Conservation (phyloP, 1,284 basidiomycete species). For the Anthracocystis setariae region DNA sequence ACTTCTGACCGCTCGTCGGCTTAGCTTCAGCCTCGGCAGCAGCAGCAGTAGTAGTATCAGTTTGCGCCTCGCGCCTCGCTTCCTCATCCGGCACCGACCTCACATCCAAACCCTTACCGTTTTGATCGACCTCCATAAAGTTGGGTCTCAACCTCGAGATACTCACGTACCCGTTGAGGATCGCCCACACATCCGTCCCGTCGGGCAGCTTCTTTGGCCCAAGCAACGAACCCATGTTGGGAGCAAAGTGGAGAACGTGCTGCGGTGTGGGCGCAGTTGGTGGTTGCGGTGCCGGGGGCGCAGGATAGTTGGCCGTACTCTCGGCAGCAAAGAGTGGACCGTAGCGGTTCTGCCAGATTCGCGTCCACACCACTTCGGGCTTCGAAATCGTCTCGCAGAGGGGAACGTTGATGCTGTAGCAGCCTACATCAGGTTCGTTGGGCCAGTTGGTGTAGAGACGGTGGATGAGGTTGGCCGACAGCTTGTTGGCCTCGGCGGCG, state of each 20-base stretch:
- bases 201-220: conserved; percentile 39
- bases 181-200: conserved; percentile 63
- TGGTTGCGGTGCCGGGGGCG: conserved; percentile 29
- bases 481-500: conserved; percentile 35
- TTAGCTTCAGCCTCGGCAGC: conserved; percentile 1
- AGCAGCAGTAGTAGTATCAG: too few species aligned
- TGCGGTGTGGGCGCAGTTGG: conserved; percentile 45
- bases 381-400: conserved; percentile 55
- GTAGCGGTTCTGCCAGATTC: conserved; percentile 60
- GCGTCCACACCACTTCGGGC: conserved; percentile 61
- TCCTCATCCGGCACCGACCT: conserved; percentile 1
- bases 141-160: conserved; percentile 55
- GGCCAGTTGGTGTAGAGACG: conserved; percentile 58
- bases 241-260: conserved; percentile 55
- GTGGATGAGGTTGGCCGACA: conserved; percentile 46
- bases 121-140: conserved; percentile 47
- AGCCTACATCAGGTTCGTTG: conserved; percentile 45
- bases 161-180: conserved; percentile 59
- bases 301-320: conserved; percentile 17
- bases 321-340: conserved; percentile 46
- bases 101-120: conserved; percentile 36
- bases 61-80: neutral
- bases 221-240: conserved; percentile 58
- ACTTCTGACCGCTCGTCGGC: neutral
- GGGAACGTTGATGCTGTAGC: conserved; percentile 65